These are phyloP conservation scores for Carpinus viminea DNA, from an alignment of 306 rosid species.

Conservation along the genomic window DNA sequence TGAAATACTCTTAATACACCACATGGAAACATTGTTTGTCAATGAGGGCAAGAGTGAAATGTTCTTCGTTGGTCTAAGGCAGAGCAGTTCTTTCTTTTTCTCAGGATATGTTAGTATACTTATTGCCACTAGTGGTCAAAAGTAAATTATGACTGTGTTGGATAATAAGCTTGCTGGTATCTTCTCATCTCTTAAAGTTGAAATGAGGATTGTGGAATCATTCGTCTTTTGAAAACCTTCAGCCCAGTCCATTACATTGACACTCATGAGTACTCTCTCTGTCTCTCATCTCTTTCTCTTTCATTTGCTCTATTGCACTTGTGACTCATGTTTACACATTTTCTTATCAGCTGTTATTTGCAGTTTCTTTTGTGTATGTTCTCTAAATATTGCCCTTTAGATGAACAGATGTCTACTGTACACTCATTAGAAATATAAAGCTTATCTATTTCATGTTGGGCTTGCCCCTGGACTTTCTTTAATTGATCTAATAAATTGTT, in stretches of 20 bases:
- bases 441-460: constrained; percentile 14
- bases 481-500: not conserved
- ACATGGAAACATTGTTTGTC: too few relatives aligned
- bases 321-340: not conserved
- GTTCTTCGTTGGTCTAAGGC: not conserved
- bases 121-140: not conserved
- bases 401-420: constrained; percentile 17
- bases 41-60: not conserved
- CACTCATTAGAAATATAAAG: not conserved
- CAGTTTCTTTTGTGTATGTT: not conserved
- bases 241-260: not conserved
- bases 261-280: not conserved
- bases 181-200: not conserved
- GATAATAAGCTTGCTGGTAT: not conserved
- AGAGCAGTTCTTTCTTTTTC: not conserved
- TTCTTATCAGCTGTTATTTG: not conserved
- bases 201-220: not conserved
- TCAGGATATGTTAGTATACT: not conserved
- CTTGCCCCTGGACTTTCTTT: constrained; percentile 1
- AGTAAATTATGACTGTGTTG: not conserved
- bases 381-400: constrained; percentile 13
- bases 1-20: too few relatives aligned
- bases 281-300: not conserved
- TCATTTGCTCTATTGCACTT: not conserved
- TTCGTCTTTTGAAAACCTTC: not conserved